Evolutionary conservation across 371 early-diverging fungal genomes (phyloP).

Genomic region (Cokeromyces recurvatus): DNA sequence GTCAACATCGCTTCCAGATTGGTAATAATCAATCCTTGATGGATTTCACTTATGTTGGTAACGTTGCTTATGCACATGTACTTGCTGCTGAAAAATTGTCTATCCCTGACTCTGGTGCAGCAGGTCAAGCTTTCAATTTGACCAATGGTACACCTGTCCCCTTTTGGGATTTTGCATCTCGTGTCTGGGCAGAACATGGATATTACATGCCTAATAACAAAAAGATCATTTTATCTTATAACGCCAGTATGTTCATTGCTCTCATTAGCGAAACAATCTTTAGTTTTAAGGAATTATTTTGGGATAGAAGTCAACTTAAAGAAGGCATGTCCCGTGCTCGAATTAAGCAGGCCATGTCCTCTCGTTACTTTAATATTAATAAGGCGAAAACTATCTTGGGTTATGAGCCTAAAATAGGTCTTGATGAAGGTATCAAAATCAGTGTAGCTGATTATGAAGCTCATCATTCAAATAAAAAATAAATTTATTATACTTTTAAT

Average conservation of each 20-base stretch:
- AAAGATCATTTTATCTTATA: conserved; percentile 44
- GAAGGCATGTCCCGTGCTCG: conserved; percentile 59
- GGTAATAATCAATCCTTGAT: conserved; percentile 85
- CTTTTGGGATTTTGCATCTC: conserved; percentile 85
- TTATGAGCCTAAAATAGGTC: conserved; percentile 68
- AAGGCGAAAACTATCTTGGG: conserved; percentile 77
- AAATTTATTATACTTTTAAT: conserved; percentile 2
- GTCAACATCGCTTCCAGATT: conserved; percentile 73
- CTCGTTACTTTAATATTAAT: conserved; percentile 75
- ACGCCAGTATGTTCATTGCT: conserved; percentile 48
- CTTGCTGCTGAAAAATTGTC: conserved; percentile 79
- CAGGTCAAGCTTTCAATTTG: conserved; percentile 80
- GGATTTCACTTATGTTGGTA: conserved; percentile 94
- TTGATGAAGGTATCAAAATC: conserved; percentile 68
- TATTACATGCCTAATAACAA: conserved; percentile 36
- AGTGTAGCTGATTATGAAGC: conserved; percentile 25
- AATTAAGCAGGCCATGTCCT: conserved; percentile 68
- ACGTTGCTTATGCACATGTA: conserved; percentile 87
- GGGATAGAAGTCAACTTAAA: conserved; percentile 42
- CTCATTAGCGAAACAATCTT: conserved; percentile 42
- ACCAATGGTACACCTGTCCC: conserved; percentile 92
- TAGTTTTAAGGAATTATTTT: conserved; percentile 43
- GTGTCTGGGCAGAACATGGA: conserved; percentile 60
- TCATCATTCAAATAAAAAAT: background rate
- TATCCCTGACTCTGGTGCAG: conserved; percentile 32